A percentile compares a stretch with the other conserved stretches of the same genome.
Conservation (phyloP, 352 stramenopile species). For the Pythium inflatum region DNA sequence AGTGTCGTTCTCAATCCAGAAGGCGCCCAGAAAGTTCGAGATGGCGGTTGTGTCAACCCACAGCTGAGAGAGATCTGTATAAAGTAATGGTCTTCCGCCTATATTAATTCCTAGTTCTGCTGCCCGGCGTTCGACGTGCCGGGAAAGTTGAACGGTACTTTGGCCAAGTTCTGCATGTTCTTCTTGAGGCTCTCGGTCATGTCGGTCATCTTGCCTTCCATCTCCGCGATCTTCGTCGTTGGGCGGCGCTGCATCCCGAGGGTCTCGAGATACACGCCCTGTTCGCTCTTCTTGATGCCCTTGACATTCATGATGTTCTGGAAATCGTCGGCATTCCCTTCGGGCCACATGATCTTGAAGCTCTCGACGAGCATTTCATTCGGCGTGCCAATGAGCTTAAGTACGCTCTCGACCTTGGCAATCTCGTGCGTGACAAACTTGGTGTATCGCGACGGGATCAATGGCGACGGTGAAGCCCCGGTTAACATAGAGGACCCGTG, state of each 20-base stretch:
- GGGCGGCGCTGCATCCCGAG: slow-evolving; percentile 69
- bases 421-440: slow-evolving; percentile 98
- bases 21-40: slow-evolving; percentile 27
- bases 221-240: slow-evolving; percentile 73
- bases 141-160: slow-evolving; percentile 73
- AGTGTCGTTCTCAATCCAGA: slow-evolving; percentile 16
- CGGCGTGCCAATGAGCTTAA: slow-evolving; percentile 98
- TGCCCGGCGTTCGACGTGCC: slow-evolving; percentile 30
- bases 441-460: slow-evolving; percentile 94
- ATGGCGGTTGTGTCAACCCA: slow-evolving; percentile 17
- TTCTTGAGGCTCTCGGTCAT: slow-evolving; percentile 87
- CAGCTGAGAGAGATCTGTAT: slow-evolving; percentile 1
- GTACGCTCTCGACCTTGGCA: slow-evolving; percentile 94
- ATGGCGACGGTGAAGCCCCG: slow-evolving; percentile 37
- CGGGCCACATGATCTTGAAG: slow-evolving; percentile 96
- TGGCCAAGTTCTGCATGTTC: slow-evolving; percentile 86
- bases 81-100: too few relatives aligned
- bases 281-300: slow-evolving; percentile 85
- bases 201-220: slow-evolving; percentile 88
- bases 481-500: slow-evolving; percentile 36
- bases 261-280: slow-evolving; percentile 61
- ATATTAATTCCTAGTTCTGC: slow-evolving; percentile 20
- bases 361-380: slow-evolving; percentile 96
- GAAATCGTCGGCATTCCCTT: slow-evolving; percentile 92
- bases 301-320: slow-evolving; percentile 96